These are phyloP conservation scores for Jimgerdemannia flammicorona DNA, from an alignment of 192 early-diverging fungal species.

Conservation along the genomic window DNA sequence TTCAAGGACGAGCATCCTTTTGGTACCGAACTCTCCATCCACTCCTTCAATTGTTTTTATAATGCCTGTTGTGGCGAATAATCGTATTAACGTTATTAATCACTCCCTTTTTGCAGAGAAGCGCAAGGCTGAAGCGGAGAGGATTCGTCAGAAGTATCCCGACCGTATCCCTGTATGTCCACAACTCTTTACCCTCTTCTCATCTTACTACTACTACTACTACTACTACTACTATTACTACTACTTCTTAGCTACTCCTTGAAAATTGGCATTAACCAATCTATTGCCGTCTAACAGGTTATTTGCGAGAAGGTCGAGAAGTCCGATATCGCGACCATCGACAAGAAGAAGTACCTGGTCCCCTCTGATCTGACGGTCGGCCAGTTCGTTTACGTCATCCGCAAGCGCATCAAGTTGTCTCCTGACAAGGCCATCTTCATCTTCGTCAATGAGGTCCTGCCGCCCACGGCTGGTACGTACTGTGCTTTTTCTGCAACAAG, in stretches of 20 bases:
- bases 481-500: neutral
- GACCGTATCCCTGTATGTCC: conserved; percentile 72
- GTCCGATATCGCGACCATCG: conserved; percentile 92
- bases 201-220: neutral
- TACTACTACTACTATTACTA: neutral
- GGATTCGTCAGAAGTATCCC: conserved; percentile 96
- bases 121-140: conserved; percentile 93
- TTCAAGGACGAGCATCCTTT: conserved; percentile 98
- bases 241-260: conserved; percentile 1
- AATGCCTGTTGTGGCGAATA: too few relatives aligned
- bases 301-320: conserved; percentile 98
- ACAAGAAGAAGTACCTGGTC: conserved; percentile 99
- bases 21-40: conserved; percentile 50
- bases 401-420: conserved; percentile 95
- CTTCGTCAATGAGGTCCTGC: conserved; percentile 95
- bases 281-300: conserved; percentile 40
- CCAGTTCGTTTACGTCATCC: conserved; percentile 96
- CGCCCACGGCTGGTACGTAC: conserved; percentile 75
- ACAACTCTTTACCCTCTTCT: neutral
- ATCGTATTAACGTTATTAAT: neutral
- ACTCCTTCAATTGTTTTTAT: too few relatives aligned
- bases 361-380: conserved; percentile 95
- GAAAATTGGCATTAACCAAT: too few relatives aligned
- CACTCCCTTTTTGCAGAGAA: conserved; percentile 63
- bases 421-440: conserved; percentile 99